Percentiles rank a stretch among this genome's conserved stretches.
Conservation (phyloP, 2,329 filamentous ascomycete species). For the Trichoderma endophyticum region DNA sequence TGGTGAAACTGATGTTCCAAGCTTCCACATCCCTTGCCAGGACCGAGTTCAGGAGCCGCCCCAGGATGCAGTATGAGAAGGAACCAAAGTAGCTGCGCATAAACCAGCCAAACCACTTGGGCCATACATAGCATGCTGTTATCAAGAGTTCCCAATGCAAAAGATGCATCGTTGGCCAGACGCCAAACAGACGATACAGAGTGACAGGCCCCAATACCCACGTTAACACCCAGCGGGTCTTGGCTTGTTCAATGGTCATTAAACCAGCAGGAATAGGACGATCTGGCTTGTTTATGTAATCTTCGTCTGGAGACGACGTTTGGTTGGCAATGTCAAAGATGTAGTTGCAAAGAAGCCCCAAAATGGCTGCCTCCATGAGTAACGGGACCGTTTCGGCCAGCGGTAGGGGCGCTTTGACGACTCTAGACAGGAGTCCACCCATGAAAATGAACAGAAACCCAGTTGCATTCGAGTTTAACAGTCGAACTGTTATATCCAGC, state of each 20-base stretch:
- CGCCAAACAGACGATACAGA: not conserved
- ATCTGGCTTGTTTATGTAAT: not conserved
- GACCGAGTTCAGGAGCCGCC: not conserved
- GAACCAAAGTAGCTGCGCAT: not conserved
- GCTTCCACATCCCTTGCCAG: not conserved
- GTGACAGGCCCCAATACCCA: not conserved
- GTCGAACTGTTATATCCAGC: not conserved
- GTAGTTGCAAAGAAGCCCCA: not conserved
- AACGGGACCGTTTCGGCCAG: not conserved
- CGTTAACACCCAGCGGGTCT: not conserved
- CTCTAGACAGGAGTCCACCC: not conserved
- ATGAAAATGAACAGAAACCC: not conserved
- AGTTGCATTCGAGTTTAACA: not conserved
- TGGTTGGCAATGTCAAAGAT: not conserved
- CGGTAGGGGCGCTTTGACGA: not conserved
- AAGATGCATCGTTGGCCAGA: not conserved
- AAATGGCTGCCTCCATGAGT: not conserved
- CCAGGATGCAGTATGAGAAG: not conserved
- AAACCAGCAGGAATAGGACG: not conserved
- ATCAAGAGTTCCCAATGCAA: not conserved
- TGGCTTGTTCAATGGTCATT: not conserved
- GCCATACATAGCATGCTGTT: not conserved
- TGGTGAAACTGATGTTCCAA: not conserved
- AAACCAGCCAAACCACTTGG: not conserved
- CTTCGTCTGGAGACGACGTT: not conserved